phyloP scores from a whole-genome alignment of 306 rosid species.

The Alnus glutinosa region DNA sequence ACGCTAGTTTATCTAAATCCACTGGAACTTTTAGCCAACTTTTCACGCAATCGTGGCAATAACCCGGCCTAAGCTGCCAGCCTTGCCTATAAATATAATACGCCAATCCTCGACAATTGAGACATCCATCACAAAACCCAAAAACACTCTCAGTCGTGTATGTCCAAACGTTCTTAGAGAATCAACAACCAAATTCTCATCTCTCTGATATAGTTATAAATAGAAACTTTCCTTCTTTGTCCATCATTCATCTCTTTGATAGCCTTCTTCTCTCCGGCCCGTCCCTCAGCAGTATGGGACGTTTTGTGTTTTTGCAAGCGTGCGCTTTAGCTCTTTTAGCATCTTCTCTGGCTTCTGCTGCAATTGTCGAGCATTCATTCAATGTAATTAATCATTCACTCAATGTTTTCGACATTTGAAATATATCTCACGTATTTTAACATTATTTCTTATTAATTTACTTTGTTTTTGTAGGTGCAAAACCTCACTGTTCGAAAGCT shows the following conservation, averaged over 20 bases:
- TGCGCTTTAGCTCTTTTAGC: slow-evolving; percentile 40
- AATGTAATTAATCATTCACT: slow-evolving; percentile 26
- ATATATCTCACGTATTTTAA: neutral
- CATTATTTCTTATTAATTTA: neutral
- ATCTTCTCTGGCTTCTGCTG: slow-evolving; percentile 45
- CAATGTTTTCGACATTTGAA: neutral
- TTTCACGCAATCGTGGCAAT: neutral
- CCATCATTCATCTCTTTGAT: neutral
- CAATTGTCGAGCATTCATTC: slow-evolving; percentile 48
- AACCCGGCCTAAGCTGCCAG: no score
- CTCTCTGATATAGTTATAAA: neutral
- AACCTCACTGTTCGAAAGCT: slow-evolving; percentile 37
- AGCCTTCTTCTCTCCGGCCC: neutral
- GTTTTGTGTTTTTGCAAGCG: slow-evolving; percentile 23
- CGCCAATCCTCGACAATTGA: neutral
- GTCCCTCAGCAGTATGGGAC: slow-evolving; percentile 24
- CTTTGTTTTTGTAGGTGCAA: slow-evolving; percentile 34
- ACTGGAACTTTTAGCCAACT: neutral
- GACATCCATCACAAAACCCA: neutral
- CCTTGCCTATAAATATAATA: neutral
- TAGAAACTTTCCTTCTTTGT: neutral
- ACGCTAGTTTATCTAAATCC: neutral
- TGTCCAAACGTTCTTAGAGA: no score
- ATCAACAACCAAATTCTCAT: neutral
- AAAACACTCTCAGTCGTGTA: no score